A percentile compares a stretch with the other conserved stretches of the same genome.
Evolutionary conservation across 2,329 filamentous ascomycete species (phyloP).

Genomic region (Ophiosphaerella korrae): DNA sequence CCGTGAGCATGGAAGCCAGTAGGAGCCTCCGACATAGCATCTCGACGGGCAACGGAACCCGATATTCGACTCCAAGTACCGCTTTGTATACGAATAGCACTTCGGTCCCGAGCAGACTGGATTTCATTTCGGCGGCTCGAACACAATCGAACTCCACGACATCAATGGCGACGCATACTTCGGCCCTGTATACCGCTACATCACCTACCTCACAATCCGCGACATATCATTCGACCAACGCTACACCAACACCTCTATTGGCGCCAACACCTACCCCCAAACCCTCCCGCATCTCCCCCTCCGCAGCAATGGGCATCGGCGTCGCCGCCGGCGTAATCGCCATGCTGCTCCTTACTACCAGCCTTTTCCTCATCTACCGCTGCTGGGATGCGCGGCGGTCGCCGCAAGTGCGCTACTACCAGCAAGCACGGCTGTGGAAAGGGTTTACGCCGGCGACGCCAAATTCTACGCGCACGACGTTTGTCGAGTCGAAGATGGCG

Average conservation of each 20-base stretch:
- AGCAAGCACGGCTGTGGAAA: conserved; percentile 21
- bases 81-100: no score
- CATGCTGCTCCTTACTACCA: conserved; percentile 7
- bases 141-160: neutral
- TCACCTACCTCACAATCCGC: neutral
- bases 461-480: conserved; percentile 8
- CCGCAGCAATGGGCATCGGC: conserved; percentile 22
- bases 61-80: neutral
- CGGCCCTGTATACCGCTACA: neutral
- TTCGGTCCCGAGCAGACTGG: neutral
- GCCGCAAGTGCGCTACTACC: conserved; percentile 10
- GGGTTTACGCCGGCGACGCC: conserved; percentile 21
- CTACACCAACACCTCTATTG: neutral
- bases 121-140: neutral
- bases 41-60: neutral
- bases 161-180: neutral
- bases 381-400: conserved; percentile 5
- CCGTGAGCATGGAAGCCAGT: no score
- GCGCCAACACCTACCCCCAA: neutral
- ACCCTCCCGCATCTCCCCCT: conserved; percentile 6
- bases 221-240: neutral
- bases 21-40: no score
- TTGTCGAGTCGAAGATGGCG: conserved; percentile 8
- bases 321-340: conserved; percentile 16
- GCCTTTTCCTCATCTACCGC: conserved; percentile 17